These are phyloP conservation scores for Aspergillus caelatus DNA, from an alignment of 2,329 filamentous ascomycete genomes.

Conservation along the genomic window DNA sequence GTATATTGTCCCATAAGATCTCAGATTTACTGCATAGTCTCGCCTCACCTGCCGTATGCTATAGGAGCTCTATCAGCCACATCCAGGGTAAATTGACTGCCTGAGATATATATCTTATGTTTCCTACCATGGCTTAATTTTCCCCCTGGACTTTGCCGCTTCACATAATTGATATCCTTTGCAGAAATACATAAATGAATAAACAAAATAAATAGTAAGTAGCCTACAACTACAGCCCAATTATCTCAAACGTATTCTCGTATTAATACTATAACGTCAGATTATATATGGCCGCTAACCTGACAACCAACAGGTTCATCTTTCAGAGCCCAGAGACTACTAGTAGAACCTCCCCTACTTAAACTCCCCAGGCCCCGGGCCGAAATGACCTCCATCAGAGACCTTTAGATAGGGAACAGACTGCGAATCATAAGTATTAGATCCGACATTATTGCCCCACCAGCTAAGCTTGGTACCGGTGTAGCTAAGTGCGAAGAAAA, in stretches of 20 bases:
- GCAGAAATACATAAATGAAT: no score
- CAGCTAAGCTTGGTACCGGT: constrained; percentile 33
- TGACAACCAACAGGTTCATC: neutral
- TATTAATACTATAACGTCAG: neutral
- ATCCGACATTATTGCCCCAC: constrained; percentile 41
- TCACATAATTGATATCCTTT: no score
- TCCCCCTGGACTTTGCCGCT: no score
- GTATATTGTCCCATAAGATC: neutral
- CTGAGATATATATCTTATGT: no score
- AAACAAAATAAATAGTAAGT: no score
- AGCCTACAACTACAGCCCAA: no score
- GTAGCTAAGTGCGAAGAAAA: constrained; percentile 38
- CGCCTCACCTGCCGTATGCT: no score
- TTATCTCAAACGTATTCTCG: neutral
- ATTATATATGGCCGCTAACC: neutral
- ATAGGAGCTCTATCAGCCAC: no score
- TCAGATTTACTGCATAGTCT: no score
- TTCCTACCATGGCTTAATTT: no score
- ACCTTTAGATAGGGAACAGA: constrained; percentile 38
- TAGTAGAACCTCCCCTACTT: constrained; percentile 5
- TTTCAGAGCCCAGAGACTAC: neutral
- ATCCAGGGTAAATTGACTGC: no score
- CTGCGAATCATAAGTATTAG: constrained; percentile 38
- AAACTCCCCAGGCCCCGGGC: constrained; percentile 35
- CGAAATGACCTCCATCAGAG: constrained; percentile 31